Evolutionary conservation across 768 basidiomycete species (phyloP).

Genomic region (Peribolospora baueri): DNA sequence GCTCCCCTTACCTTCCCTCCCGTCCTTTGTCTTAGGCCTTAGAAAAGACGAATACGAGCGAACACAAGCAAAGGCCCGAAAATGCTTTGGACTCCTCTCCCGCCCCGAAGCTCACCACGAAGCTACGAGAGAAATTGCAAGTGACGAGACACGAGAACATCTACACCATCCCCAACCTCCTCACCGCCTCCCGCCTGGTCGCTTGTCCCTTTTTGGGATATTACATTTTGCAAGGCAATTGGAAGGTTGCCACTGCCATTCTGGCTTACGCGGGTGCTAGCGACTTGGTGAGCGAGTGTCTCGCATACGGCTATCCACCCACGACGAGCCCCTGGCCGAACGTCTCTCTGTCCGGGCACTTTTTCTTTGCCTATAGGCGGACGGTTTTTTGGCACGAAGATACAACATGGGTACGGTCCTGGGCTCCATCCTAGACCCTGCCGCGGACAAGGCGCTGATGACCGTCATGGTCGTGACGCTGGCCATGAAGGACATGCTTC

Average conservation of each 20-base stretch:
- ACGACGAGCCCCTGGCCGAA: neutral
- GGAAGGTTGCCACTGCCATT: conserved; percentile 51
- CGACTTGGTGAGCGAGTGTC: conserved; percentile 43
- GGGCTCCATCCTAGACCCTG: conserved; percentile 85
- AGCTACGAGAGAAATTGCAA: neutral
- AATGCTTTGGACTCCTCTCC: too few species aligned
- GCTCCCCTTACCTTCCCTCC: too few species aligned
- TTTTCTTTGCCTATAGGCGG: conserved; percentile 31
- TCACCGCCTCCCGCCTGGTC: conserved; percentile 65
- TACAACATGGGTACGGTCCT: conserved; percentile 76
- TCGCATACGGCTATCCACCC: neutral
- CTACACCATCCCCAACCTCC: conserved; percentile 75
- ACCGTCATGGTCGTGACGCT: conserved; percentile 75
- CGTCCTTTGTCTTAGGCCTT: too few species aligned
- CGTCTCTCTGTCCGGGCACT: neutral
- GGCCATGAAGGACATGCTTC: conserved; percentile 57
- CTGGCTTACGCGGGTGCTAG: conserved; percentile 79
- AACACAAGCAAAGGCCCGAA: too few species aligned
- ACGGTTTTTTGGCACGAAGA: conserved; percentile 68
- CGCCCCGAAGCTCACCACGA: too few species aligned
- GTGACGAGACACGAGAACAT: conserved; percentile 41
- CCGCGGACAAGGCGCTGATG: conserved; percentile 87
- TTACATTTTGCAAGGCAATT: conserved; percentile 60
- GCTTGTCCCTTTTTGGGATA: conserved; percentile 83
- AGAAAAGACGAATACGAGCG: too few species aligned